Evolutionary conservation across 768 basidiomycete genomes (phyloP).

Genomic region (Russula virescens): DNA sequence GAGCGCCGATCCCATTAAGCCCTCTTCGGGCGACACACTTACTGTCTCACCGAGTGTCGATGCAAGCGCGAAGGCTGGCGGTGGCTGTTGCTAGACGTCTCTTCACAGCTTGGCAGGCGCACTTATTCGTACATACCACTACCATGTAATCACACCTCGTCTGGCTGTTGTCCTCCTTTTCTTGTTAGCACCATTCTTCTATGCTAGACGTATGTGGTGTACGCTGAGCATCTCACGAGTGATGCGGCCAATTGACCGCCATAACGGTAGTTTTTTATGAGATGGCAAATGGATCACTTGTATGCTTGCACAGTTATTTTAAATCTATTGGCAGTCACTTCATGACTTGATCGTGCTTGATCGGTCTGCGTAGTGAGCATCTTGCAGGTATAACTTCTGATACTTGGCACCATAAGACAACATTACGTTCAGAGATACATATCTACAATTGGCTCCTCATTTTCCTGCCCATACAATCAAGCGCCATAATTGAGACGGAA

Average conservation of each 20-base stretch:
- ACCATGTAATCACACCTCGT: conserved; percentile 17
- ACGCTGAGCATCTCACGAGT: not conserved
- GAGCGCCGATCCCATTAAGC: conserved; percentile 68
- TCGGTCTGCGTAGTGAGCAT: not conserved
- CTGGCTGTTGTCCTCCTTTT: conserved; percentile 11
- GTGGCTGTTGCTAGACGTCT: conserved; percentile 55
- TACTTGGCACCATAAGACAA: not conserved
- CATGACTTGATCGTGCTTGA: not conserved
- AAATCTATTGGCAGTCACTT: too few relatives aligned
- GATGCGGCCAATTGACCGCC: not conserved
- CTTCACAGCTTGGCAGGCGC: not conserved
- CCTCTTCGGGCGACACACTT: conserved; percentile 78
- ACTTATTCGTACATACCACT: conserved; percentile 20
- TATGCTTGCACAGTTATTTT: too few relatives aligned
- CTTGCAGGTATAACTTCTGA: conserved; percentile 14
- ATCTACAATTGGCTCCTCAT: conserved; percentile 6
- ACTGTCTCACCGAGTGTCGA: conserved; percentile 75
- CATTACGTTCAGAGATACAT: conserved; percentile 2
- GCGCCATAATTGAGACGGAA: conserved; percentile 83
- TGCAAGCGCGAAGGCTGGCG: conserved; percentile 46
- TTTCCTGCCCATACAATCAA: conserved; percentile 19
- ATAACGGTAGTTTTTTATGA: too few relatives aligned
- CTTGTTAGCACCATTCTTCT: conserved; percentile 5
- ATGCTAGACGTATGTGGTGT: conserved; percentile 8
- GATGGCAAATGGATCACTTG: too few relatives aligned